Evolutionary conservation across 495 filamentous ascomycete genomes (phyloP), one percentile per base, ranked within the genome.

Genomic region (Bathelium albidoporum): DNA sequence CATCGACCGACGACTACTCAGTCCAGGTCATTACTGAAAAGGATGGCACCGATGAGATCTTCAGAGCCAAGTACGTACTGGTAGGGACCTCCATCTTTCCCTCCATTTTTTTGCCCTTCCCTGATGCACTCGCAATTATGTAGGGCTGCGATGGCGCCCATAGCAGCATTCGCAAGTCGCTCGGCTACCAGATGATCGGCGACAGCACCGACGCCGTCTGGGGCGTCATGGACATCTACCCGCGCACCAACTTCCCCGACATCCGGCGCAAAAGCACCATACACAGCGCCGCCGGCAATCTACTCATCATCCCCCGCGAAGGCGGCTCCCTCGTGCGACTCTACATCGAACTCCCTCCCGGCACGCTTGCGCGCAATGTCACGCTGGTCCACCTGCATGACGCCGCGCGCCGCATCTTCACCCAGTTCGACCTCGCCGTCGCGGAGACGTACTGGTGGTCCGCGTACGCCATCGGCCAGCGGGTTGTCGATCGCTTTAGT

Each of bases 151-250:
- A 95, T 74, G 90, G 90, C 18, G 88, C 90, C 31, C 87, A 91
- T 70, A 89, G 85, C 70, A 73, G 74, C 39, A 78, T 91, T 26
- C 82, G 90, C 43, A 82, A 80, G 66, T 80, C 82, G 0, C 81
- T 95, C 26, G 87, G 87, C 1, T 84, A 82, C 70, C 78, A 79
- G 41, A 87, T 95, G 85, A 66, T 87, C 2, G 90, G 90, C 20
- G 89, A 95, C 70, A 85, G 80, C 68, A 86, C 78, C 39, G 88
- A 93, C 72, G 79, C 85, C 32, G 81, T 88, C 55, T 90, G 86
- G 86, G 90, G 91, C 64, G 90, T 95, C 18, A 87, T 94, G 85
- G 91, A 96, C 65, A 80, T 89, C 65, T 82, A 87, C 34, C 85
- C 88, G 7, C 78, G 76, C 3, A 93, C 90, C 0, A 74, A 85